A percentile compares a stretch with the other conserved stretches of the same genome.
Evolutionary conservation across 129 eudicot species (phyloP).

Genomic region (Flaveria brownii): DNA sequence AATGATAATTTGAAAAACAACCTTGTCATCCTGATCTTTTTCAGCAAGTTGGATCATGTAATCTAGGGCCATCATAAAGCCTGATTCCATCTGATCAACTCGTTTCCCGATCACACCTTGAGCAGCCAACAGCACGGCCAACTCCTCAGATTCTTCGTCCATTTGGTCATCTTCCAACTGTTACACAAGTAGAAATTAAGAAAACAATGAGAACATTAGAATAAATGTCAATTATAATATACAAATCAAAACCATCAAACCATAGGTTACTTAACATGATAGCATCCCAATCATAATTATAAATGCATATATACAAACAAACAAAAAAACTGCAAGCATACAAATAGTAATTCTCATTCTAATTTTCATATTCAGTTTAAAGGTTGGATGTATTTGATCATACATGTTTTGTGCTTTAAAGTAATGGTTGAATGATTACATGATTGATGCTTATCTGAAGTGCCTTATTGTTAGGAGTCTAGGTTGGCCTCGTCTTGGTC

Average conservation of each 20-base stretch:
- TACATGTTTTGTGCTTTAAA: background rate
- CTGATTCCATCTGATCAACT: conserved; percentile 94
- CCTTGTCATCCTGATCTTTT: conserved; percentile 84
- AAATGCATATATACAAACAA: conserved; percentile 2
- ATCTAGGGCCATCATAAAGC: conserved; percentile 98
- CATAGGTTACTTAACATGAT: background rate
- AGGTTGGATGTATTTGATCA: background rate
- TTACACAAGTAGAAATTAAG: conserved; percentile 20
- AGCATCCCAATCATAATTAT: background rate
- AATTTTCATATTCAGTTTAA: background rate
- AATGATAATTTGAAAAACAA: conserved; percentile 19
- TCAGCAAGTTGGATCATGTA: conserved; percentile 91
- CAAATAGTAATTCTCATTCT: background rate
- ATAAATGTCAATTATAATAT: background rate
- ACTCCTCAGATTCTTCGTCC: conserved; percentile 89
- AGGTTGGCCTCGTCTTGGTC: too few relatives aligned
- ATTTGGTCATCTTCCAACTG: conserved; percentile 95
- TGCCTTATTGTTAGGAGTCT: too few relatives aligned
- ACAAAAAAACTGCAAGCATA: background rate
- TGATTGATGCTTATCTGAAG: too few relatives aligned
- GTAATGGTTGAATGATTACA: background rate
- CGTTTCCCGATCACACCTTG: conserved; percentile 99
- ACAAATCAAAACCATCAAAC: background rate
- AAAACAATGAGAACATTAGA: background rate
- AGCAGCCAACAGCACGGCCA: conserved; percentile 93